Conservation (phyloP, 2,329 filamentous ascomycete genomes). For the Hypoxylon sp. region DNA sequence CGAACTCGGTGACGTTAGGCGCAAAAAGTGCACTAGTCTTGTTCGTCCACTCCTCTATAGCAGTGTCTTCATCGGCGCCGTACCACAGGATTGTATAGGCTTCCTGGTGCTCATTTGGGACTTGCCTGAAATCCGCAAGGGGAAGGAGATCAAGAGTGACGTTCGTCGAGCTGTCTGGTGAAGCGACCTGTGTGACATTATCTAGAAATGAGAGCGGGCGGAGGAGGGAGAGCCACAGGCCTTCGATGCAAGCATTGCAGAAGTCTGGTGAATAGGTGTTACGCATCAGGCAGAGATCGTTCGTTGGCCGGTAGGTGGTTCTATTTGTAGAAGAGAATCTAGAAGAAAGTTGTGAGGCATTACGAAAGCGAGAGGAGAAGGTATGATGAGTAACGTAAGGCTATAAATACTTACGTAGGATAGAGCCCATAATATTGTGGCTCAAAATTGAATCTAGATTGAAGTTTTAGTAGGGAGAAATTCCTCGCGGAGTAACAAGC, state of each 20-base stretch:
- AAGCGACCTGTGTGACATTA: conserved; percentile 47
- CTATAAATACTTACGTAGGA: conserved; percentile 48
- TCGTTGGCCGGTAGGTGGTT: conserved; percentile 54
- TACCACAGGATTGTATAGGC: conserved; percentile 52
- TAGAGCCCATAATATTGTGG: conserved; percentile 49
- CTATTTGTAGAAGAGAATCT: conserved; percentile 50
- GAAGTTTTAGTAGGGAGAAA: conserved; percentile 17
- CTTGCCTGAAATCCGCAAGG: conserved; percentile 50
- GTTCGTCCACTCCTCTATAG: conserved; percentile 51
- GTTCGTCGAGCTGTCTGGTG: conserved; percentile 45
- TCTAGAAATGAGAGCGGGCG: conserved; percentile 49
- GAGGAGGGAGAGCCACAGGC: conserved; percentile 53
- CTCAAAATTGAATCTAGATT: conserved; percentile 48
- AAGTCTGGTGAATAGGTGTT: conserved; percentile 51
- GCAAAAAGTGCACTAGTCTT: conserved; percentile 49
- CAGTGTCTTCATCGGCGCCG: conserved; percentile 41
- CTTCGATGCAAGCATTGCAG: conserved; percentile 53
- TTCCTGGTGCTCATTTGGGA: conserved; percentile 47
- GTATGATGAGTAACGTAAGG: neutral
- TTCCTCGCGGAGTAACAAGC: conserved; percentile 1
- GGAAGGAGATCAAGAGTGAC: conserved; percentile 50
- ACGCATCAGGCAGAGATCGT: conserved; percentile 52
- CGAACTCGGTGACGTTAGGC: conserved; percentile 38
- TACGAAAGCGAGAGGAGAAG: neutral
- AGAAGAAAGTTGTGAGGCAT: neutral